These are phyloP conservation scores for Boletus pseudopeckii DNA, from an alignment of 768 basidiomycete genomes.

Conservation along the genomic window DNA sequence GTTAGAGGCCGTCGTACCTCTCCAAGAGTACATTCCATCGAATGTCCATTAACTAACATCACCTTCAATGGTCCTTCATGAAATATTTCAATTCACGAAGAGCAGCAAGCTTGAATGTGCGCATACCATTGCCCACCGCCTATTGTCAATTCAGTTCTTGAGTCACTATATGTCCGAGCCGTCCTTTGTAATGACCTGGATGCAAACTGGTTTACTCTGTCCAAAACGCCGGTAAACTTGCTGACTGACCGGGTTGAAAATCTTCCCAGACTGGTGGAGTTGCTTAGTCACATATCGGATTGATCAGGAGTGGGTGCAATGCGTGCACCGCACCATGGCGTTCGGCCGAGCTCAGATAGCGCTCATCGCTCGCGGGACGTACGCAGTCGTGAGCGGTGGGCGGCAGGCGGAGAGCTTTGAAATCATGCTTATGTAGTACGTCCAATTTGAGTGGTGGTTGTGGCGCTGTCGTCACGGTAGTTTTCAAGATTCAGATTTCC, in stretches of 20 bases:
- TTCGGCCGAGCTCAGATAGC: constrained; percentile 35
- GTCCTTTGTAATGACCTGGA: constrained; percentile 49
- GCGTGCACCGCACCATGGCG: constrained; percentile 30
- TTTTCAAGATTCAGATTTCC: background rate
- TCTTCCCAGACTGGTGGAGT: constrained; percentile 40
- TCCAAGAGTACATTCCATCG: constrained; percentile 49
- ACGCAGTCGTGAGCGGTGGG: constrained; percentile 42
- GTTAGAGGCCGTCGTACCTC: constrained; percentile 69
- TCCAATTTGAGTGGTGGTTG: constrained; percentile 22
- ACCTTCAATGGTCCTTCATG: too few relatives aligned
- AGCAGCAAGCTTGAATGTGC: constrained; percentile 70
- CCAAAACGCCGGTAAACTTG: background rate
- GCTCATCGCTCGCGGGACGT: constrained; percentile 70
- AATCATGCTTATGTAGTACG: background rate
- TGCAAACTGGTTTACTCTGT: constrained; percentile 29
- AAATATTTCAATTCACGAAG: constrained; percentile 44
- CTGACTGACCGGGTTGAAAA: constrained; percentile 3
- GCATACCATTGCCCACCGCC: background rate
- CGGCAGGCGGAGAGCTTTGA: constrained; percentile 23
- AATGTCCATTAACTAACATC: constrained; percentile 8
- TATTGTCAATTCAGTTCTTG: constrained; percentile 59
- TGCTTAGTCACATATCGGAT: constrained; percentile 59
- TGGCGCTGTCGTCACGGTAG: constrained; percentile 68
- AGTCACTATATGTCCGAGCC: constrained; percentile 61
- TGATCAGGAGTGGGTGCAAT: background rate